A percentile compares a stretch with the other conserved stretches of the same genome.
Conservation (phyloP, 1,284 basidiomycete genomes). For the Austroboletus olivaceoglutinosus region DNA sequence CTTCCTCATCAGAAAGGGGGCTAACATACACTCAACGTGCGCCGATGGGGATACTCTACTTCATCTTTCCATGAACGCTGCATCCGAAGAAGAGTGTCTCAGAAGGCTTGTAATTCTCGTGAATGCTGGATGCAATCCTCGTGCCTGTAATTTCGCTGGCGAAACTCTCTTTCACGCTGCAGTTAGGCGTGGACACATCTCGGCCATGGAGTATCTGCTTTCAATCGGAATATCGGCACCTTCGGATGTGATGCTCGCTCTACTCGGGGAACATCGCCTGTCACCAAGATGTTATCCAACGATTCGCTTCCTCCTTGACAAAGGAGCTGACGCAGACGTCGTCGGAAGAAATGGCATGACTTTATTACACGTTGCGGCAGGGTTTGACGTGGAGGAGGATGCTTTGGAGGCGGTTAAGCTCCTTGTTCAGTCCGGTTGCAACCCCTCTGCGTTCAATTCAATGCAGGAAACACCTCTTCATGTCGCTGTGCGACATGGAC, state of each 20-base stretch:
- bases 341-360: neutral
- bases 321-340: neutral
- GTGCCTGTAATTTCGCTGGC: neutral
- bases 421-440: neutral
- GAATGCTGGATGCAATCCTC: constrained; percentile 4
- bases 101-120: neutral
- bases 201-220: constrained; percentile 4
- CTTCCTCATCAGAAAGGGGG: constrained; percentile 8
- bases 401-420: neutral
- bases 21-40: neutral
- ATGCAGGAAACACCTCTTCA: neutral
- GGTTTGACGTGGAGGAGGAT: neutral
- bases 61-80: constrained; percentile 1
- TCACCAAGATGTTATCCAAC: neutral
- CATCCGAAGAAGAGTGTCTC: neutral
- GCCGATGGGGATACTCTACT: constrained; percentile 5
- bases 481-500: neutral
- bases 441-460: neutral
- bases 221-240: neutral
- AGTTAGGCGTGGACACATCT: neutral
- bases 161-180: neutral
- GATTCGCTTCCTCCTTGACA: neutral
- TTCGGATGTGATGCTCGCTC: neutral
- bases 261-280: neutral
- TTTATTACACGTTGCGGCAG: neutral